Evolutionary conservation across 345 rosid species (phyloP).

Genomic region (Pugionium dolabratum): DNA sequence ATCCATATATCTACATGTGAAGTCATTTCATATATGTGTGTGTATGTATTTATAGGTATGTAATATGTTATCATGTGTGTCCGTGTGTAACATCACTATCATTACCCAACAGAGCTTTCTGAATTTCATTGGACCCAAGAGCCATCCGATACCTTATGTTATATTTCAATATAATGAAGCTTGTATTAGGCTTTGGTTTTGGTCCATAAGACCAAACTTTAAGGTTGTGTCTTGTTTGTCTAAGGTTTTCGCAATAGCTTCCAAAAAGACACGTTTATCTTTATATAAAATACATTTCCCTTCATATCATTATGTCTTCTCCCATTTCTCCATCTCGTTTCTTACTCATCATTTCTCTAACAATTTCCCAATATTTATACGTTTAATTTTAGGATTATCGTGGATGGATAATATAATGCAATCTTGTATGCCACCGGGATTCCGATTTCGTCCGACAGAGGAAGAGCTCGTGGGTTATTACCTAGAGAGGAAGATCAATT

Average conservation of each 20-base stretch:
- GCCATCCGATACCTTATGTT: constrained; percentile 41
- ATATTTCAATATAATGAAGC: constrained; percentile 33
- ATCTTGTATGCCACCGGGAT: constrained; percentile 84
- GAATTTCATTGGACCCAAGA: constrained; percentile 50
- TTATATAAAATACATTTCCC: constrained; percentile 22
- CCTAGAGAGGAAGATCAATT: constrained; percentile 74
- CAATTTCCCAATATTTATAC: neutral
- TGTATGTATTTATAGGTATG: constrained; percentile 20
- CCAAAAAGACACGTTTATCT: constrained; percentile 36
- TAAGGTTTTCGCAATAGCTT: constrained; percentile 43
- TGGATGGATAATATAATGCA: constrained; percentile 63
- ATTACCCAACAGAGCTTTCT: constrained; percentile 41
- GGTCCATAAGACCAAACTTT: constrained; percentile 46
- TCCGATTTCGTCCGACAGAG: constrained; percentile 94
- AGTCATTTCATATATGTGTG: constrained; percentile 16
- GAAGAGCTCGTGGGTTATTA: constrained; percentile 98
- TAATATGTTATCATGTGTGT: constrained; percentile 39
- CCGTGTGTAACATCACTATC: constrained; percentile 45
- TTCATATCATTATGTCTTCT: constrained; percentile 33
- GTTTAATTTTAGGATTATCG: constrained; percentile 22
- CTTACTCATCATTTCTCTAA: neutral
- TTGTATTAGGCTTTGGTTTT: constrained; percentile 47
- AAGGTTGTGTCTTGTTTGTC: constrained; percentile 48
- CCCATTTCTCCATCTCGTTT: constrained; percentile 18
- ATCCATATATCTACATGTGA: constrained; percentile 25